These are phyloP conservation scores for Wilcoxina mikolae DNA, from an alignment of 495 filamentous ascomycete genomes.

Conservation along the genomic window DNA sequence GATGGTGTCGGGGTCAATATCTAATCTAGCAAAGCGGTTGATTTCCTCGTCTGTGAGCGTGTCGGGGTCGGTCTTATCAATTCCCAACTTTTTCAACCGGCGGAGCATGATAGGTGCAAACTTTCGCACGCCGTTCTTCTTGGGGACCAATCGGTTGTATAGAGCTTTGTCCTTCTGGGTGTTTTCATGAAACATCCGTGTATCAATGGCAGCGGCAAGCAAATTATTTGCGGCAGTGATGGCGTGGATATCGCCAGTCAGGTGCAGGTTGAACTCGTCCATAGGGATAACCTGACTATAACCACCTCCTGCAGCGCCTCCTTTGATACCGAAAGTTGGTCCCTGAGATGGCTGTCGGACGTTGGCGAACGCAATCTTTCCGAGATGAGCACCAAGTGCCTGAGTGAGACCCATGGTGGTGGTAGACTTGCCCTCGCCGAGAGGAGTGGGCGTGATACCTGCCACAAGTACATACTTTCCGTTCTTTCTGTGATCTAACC, in stretches of 20 bases:
- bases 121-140: constrained; percentile 72
- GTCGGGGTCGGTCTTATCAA: constrained; percentile 84
- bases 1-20: constrained; percentile 93
- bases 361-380: constrained; percentile 81
- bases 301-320: constrained; percentile 88
- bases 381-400: constrained; percentile 80
- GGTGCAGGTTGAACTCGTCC: constrained; percentile 97
- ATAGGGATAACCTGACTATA: constrained; percentile 99
- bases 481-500: constrained; percentile 71
- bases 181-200: constrained; percentile 92
- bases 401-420: constrained; percentile 95
- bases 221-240: constrained; percentile 96
- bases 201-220: constrained; percentile 91
- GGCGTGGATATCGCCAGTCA: constrained; percentile 96
- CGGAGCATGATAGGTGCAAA: constrained; percentile 86
- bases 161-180: constrained; percentile 85
- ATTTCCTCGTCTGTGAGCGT: constrained; percentile 84
- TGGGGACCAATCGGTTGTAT: constrained; percentile 76
- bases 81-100: constrained; percentile 83
- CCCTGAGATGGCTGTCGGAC: constrained; percentile 94
- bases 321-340: constrained; percentile 97
- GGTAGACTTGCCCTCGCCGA: constrained; percentile 95
- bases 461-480: constrained; percentile 84
- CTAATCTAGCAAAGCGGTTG: constrained; percentile 68
- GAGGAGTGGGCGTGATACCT: constrained; percentile 92